Base-by-base conservation (phyloP, 495 filamentous ascomycete genomes). In the Opeltia flavorubescens region DNA sequence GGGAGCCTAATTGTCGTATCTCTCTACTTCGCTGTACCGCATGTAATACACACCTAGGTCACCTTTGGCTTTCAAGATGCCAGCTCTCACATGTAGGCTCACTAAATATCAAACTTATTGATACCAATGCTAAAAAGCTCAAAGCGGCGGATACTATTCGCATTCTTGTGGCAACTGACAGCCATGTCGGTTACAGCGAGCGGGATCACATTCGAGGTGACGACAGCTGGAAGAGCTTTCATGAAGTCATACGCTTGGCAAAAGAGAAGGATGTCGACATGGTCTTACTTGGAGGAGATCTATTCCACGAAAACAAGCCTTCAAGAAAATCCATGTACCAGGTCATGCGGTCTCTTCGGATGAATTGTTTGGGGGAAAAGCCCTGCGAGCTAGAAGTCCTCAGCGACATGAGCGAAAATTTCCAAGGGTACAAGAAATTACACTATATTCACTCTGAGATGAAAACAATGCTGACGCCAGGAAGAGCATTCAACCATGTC, bases 251-350 rank as follows among this genome's bases (percentile, higher is more conserved):
- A 85, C 81, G 79, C 48, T 63, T 96, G 12, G 91, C 89, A 8
- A 86, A 81, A 60, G 76, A 84, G 38, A 74, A 74, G 36, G 93
- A 96, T 67, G 91, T 84, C 46, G 91, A 99, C 64, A 95, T 96
- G 93, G 81, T 99, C 5, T 71, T 99, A 9, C 74, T 96, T 17
- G 89, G 79, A 6, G 91, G 91, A 23, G 91, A 99, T 58, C 73
- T 99, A 1, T 99, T 99, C 64, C 91, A 99, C 60, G 91, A 99
- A 51, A 99, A 99, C 56, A 94, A 94, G 59, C 91, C 91, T 4
- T 94, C 86, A n/a, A 74, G 93, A 36, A 93, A 94, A 56, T 74
- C 87, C 28, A 86, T 99, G 83, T 96, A 93, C 59, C 83, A 96
- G 51, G 91, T 95, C 44, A 96, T 95, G 86, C 77, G 86, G 34